phyloP scores from a whole-genome alignment of 2,329 filamentous ascomycete genomes.

The Tolypocladium cylindrosporum region DNA sequence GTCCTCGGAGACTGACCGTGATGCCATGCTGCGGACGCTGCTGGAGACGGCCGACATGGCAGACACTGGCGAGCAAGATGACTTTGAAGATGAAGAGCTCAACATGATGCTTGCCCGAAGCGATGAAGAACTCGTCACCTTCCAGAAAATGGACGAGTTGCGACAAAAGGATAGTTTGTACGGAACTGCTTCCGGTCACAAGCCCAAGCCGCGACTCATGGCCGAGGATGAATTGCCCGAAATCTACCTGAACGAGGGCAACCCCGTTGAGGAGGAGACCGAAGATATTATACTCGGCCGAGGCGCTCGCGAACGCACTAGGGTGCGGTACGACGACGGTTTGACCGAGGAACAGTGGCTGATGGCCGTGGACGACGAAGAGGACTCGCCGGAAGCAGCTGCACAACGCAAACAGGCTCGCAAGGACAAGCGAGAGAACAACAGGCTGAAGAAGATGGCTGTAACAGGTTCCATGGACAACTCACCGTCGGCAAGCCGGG shows the following conservation, averaged over 20 bases:
- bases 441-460: slow-evolving; percentile 54
- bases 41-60: slow-evolving; percentile 72
- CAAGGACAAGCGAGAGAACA: slow-evolving; percentile 68
- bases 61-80: slow-evolving; percentile 68
- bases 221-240: slow-evolving; percentile 82
- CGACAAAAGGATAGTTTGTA: slow-evolving; percentile 58
- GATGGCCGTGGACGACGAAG: slow-evolving; percentile 93
- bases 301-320: slow-evolving; percentile 87
- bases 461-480: slow-evolving; percentile 37
- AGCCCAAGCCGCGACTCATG: slow-evolving; percentile 69
- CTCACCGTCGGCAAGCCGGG: slow-evolving; percentile 69
- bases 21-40: slow-evolving; percentile 89
- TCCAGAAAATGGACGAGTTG: slow-evolving; percentile 77
- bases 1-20: slow-evolving; percentile 95
- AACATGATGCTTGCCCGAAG: slow-evolving; percentile 89
- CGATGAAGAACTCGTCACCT: slow-evolving; percentile 66
- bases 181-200: slow-evolving; percentile 53
- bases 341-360: slow-evolving; percentile 98
- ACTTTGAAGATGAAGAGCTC: slow-evolving; percentile 97
- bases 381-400: slow-evolving; percentile 87
- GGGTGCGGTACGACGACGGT: slow-evolving; percentile 92
- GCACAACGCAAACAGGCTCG: slow-evolving; percentile 82
- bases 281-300: slow-evolving; percentile 70
- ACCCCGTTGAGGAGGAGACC: slow-evolving; percentile 67
- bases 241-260: slow-evolving; percentile 83